These are phyloP conservation scores for Dicorynia guianensis DNA, from an alignment of 306 rosid genomes.

Conservation along the genomic window DNA sequence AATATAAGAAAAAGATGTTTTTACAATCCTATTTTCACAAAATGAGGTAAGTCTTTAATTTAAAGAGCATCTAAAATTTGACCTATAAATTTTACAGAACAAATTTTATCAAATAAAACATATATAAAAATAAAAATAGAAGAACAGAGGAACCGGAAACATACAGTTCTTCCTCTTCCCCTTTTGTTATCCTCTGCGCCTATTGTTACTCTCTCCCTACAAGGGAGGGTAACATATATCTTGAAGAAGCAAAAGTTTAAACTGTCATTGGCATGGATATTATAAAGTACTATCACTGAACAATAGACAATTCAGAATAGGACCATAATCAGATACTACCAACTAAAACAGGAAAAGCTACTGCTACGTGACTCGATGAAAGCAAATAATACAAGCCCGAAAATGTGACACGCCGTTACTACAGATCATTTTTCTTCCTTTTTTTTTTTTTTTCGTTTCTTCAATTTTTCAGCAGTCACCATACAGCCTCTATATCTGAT, in stretches of 20 bases:
- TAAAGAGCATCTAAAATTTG: no score
- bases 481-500: constrained; percentile 51
- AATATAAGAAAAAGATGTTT: no score
- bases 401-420: constrained; percentile 37
- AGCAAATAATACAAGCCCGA: constrained; percentile 52
- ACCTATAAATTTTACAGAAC: no score
- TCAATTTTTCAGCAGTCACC: constrained; percentile 23
- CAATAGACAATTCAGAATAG: constrained; percentile 31
- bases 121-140: no score
- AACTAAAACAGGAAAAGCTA: no score
- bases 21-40: no score
- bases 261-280: constrained; percentile 24
- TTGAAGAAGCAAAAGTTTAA: constrained; percentile 49
- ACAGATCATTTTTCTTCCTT: constrained; percentile 15
- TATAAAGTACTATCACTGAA: constrained; percentile 49
- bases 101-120: no score
- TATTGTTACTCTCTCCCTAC: background rate
- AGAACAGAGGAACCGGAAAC: no score
- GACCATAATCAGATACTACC: constrained; percentile 22
- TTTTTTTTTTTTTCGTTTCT: no score
- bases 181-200: no score
- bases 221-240: constrained; percentile 16
- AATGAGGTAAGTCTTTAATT: no score
- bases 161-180: no score
- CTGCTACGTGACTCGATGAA: constrained; percentile 33